Base-by-base conservation (phyloP, 192 early-diverging fungal species). In the Thamnidium elegans region DNA sequence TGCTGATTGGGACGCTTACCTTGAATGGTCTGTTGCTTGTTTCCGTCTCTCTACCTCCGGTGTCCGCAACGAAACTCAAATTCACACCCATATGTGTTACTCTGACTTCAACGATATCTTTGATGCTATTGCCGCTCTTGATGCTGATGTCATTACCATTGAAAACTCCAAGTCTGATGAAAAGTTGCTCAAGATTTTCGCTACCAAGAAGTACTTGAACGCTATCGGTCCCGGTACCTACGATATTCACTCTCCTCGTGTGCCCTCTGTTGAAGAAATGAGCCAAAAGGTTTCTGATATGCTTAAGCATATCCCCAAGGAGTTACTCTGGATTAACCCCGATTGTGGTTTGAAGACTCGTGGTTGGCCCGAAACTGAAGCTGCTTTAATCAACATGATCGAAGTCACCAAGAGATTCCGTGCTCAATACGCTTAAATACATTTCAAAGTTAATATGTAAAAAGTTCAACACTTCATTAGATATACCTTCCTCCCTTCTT, bases 61-160 rank as follows among this genome's bases (percentile, higher is more conserved):
- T 67, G 97, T 99, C 36, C 62, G 73, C 31, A 85, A 93, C 73
- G 82, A 84, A 46, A 96, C 94, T 46, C 94, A 98, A 82, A 95
- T 99, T 78, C 97, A 98, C 87, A 90, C 90, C 53, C 95, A 97
- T 81, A 95, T 99, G 88, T 99, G 96, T 83, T 99, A 99, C 89
- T 90, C 88, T 76, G 97, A 99, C 78, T 99, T 99, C 78, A 92
- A 98, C 79, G 95, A 95, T 81, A 99, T 99, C 74, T 94, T 99
- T 81, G 85, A 88, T 47, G 88, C 95, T 31, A 98, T 99, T 79
- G 78, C 89, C 69, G 83, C 80, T 76, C 79, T 98, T 61, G 96
- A 98, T 83, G 94, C 90, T 59, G 95, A 99, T 82, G 94, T 93
- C 53, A 90, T 99, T 71, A 96, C 97, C 43, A 98, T 99, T 73